Evolutionary conservation across 768 basidiomycete genomes (phyloP), one percentile per base, ranked within the genome.

Genomic region (Tubosaeta sp.): DNA sequence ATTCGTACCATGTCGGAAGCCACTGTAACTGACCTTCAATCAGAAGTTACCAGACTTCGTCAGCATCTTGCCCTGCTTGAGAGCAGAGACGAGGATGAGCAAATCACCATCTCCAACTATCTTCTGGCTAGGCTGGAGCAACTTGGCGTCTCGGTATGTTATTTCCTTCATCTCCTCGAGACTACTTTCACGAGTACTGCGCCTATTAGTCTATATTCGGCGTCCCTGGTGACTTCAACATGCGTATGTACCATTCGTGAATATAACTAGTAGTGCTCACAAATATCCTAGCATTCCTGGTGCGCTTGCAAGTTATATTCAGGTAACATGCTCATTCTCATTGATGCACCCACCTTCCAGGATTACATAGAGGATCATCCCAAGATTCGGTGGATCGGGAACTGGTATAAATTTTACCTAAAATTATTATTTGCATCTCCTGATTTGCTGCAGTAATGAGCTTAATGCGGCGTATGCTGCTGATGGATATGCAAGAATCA

Each of bases 401-500:
- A 91, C 63, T 89, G 87, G 86, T 86, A 67, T 6, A 72, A 49
- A 0, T 10, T 14, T 41, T 26, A 10, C 13, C 8, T 48, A 3
- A 5, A 11, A n/a, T 16, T 1, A 5, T 22, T 3, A 3, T 9
- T n/a, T n/a, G 0, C 33, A 9, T 7, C 22, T 5, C n/a, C 38
- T 62, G 32, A 66, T 29, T 4, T 14, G 6, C 43, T 26, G 14
- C 53, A 89, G 88, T 58, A 91, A 91, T 54, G 88, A 93, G 64
- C 75, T 94, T 43, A 91, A 94, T 57, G 88, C 91, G 0, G 78
- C 90, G 0, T 97, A 97, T 68, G 94, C 94, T 14, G 91, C 91
- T 0, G 93, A 95, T 63, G 94, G 94, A 11, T 95, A 95, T 67
- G 91, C 94, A 17, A 81, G 95, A 52, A 84, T 94, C 48, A 95